Evolutionary conservation across 768 basidiomycete genomes (phyloP).

Genomic region (Naganishia antarctica): DNA sequence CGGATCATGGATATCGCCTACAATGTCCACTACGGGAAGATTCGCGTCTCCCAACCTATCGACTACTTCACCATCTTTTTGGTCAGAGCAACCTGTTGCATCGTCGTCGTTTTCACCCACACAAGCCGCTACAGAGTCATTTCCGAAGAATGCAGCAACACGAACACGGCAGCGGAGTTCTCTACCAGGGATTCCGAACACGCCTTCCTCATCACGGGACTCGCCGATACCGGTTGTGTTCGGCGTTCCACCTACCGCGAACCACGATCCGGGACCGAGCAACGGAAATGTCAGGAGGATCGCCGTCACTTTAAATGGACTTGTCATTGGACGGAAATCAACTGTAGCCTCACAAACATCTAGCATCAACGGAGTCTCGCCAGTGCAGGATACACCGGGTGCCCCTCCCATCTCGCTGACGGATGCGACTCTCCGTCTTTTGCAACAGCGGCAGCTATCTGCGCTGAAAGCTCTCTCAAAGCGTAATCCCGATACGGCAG

Average conservation of each 20-base stretch:
- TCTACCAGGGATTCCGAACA: not conserved
- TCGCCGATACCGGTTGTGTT: no score
- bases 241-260: no score
- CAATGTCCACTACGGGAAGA: not conserved
- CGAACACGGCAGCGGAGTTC: not conserved
- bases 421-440: no score
- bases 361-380: not conserved
- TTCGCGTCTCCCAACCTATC: not conserved
- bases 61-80: not conserved
- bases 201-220: no score
- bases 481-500: no score
- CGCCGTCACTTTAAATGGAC: no score
- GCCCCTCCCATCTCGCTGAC: no score
- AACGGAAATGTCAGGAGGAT: no score
- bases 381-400: not conserved
- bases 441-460: not conserved
- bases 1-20: not conserved
- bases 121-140: not conserved
- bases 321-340: not conserved
- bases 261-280: no score
- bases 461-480: no score
- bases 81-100: not conserved
- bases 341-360: not conserved
- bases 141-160: not conserved
- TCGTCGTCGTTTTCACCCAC: not conserved